Conservation (phyloP, 805 yeast genomes). For the Yarrowia osloensis region DNA sequence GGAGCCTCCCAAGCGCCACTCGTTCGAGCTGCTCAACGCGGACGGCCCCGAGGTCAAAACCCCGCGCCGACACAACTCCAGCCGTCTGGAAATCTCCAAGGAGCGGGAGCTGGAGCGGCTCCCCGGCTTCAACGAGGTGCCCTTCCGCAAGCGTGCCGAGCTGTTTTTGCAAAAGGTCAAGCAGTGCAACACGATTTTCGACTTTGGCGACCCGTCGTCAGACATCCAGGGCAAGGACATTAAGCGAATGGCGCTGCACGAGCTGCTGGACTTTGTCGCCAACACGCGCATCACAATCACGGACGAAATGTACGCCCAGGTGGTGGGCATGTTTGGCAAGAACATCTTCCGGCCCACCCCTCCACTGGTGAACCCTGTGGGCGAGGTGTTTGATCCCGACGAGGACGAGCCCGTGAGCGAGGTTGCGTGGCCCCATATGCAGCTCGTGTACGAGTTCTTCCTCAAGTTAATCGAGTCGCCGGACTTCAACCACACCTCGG, state of each 20-base stretch:
- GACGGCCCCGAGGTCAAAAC: slow-evolving; percentile 77
- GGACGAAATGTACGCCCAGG: slow-evolving; percentile 85
- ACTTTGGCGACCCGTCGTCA: slow-evolving; percentile 88
- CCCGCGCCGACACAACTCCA: slow-evolving; percentile 90
- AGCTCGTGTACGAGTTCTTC: slow-evolving; percentile 91
- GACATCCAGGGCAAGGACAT: slow-evolving; percentile 92
- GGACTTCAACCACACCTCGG: slow-evolving; percentile 89
- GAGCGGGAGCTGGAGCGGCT: slow-evolving; percentile 68
- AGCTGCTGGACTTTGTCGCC: slow-evolving; percentile 83
- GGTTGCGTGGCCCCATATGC: slow-evolving; percentile 99
- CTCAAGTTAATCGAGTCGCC: slow-evolving; percentile 90
- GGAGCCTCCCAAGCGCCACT: slow-evolving; percentile 50
- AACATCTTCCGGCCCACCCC: slow-evolving; percentile 95
- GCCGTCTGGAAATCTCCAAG: slow-evolving; percentile 80
- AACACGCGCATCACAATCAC: slow-evolving; percentile 81
- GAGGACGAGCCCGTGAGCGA: slow-evolving; percentile 98
- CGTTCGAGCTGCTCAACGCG: slow-evolving; percentile 60
- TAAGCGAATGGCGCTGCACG: slow-evolving; percentile 83
- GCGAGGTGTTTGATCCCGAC: slow-evolving; percentile 95
- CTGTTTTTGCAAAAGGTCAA: slow-evolving; percentile 85
- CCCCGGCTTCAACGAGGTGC: slow-evolving; percentile 86
- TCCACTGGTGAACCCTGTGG: slow-evolving; percentile 96
- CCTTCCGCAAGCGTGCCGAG: slow-evolving; percentile 74
- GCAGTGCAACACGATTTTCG: slow-evolving; percentile 93
- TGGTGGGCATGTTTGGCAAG: slow-evolving; percentile 83